A percentile compares a stretch with the other conserved stretches of the same genome.
phyloP scores from a whole-genome alignment of 2,329 filamentous ascomycete species.

The Colletotrichum shisoi region DNA sequence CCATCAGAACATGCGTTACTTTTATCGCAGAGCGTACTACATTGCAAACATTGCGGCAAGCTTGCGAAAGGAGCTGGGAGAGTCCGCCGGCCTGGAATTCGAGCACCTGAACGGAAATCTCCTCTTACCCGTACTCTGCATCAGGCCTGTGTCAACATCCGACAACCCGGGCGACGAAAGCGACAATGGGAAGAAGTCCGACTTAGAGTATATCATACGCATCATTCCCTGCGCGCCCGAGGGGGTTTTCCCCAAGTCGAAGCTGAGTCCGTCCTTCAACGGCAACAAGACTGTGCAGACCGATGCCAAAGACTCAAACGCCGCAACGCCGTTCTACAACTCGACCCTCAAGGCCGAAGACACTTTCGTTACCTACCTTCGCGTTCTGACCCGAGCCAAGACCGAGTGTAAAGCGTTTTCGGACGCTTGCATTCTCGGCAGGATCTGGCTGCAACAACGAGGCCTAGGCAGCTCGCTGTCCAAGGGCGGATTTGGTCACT shows the following conservation, averaged over 20 bases:
- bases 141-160: slow-evolving; percentile 50
- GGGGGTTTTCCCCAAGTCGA: slow-evolving; percentile 72
- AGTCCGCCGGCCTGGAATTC: slow-evolving; percentile 67
- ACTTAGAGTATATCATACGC: slow-evolving; percentile 67
- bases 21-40: slow-evolving; percentile 93
- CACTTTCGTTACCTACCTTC: slow-evolving; percentile 76
- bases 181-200: slow-evolving; percentile 40
- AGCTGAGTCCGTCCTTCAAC: slow-evolving; percentile 74
- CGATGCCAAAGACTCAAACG: slow-evolving; percentile 51
- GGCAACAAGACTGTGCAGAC: slow-evolving; percentile 68
- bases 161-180: slow-evolving; percentile 40
- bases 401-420: slow-evolving; percentile 76
- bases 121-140: slow-evolving; percentile 73
- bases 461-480: slow-evolving; percentile 76
- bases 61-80: slow-evolving; percentile 65
- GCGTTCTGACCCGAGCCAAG: slow-evolving; percentile 73
- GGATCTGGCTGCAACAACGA: slow-evolving; percentile 87
- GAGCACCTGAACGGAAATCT: slow-evolving; percentile 75
- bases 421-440: slow-evolving; percentile 85
- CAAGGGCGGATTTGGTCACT: slow-evolving; percentile 86
- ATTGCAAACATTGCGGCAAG: slow-evolving; percentile 80
- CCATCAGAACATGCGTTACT: slow-evolving; percentile 90
- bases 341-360: slow-evolving; percentile 81
- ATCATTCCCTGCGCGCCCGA: slow-evolving; percentile 79
- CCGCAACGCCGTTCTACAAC: slow-evolving; percentile 86